These are phyloP conservation scores for Phyllostachys edulis DNA, from an alignment of 176 grass and related monocot species.

Conservation along the genomic window DNA sequence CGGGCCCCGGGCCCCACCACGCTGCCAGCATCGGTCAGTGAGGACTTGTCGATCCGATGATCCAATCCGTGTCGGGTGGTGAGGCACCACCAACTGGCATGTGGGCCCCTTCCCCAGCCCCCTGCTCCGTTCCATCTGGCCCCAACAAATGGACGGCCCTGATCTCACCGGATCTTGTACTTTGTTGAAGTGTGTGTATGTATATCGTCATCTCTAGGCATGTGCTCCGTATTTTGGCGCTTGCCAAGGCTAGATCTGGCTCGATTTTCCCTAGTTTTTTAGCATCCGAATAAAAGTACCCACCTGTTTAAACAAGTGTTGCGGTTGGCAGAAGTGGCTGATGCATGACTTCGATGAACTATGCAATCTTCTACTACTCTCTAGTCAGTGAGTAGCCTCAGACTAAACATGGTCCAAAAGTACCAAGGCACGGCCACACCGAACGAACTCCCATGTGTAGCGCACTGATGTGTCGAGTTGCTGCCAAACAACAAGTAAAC, in stretches of 20 bases:
- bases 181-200: too few species aligned
- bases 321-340: not conserved
- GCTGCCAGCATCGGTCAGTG: constrained; percentile 30
- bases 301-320: constrained; percentile 17
- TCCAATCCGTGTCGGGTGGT: constrained; percentile 37
- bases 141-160: constrained; percentile 11
- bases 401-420: not conserved
- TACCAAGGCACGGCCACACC: not conserved
- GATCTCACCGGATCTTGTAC: constrained; percentile 15
- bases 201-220: too few species aligned
- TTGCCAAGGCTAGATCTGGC: constrained; percentile 29
- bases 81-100: constrained; percentile 12
- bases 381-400: not conserved
- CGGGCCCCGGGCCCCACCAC: not conserved
- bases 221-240: too few species aligned
- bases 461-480: constrained; percentile 30
- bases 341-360: not conserved
- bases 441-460: constrained; percentile 30
- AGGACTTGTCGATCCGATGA: constrained; percentile 48
- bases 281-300: not conserved
- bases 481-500: constrained; percentile 8
- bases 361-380: not conserved
- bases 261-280: not conserved
- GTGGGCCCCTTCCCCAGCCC: not conserved
- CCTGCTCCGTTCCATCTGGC: not conserved